Conservation (phyloP, 163 green algal genomes). For the Chlamydomonas reinhardtii region DNA sequence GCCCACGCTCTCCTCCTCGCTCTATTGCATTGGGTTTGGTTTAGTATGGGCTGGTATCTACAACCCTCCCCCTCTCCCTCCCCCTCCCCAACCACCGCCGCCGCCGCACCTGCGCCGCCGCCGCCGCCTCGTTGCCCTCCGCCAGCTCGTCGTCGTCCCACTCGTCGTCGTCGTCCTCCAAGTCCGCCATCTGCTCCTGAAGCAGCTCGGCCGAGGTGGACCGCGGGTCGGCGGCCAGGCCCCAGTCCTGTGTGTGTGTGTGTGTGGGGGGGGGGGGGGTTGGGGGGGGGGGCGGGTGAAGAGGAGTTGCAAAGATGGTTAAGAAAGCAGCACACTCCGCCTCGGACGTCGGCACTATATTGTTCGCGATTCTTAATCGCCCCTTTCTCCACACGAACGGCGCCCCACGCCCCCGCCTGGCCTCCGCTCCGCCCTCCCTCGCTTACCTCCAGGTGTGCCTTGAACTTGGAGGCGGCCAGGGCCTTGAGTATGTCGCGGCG, state of each 20-base stretch:
- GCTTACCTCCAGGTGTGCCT: constrained; percentile 31
- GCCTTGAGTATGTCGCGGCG: constrained; percentile 35
- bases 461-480: constrained; percentile 38
- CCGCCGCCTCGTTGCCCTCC: neutral
- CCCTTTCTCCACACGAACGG: too few relatives aligned
- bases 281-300: too few relatives aligned
- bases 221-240: neutral
- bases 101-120: neutral
- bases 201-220: neutral
- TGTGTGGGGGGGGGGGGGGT: neutral
- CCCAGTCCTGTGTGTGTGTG: neutral
- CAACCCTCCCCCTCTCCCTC: neutral
- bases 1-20: too few relatives aligned
- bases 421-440: too few relatives aligned
- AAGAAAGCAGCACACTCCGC: too few relatives aligned
- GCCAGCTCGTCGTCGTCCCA: neutral
- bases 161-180: neutral
- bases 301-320: too few relatives aligned
- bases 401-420: too few relatives aligned
- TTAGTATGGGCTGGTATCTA: too few relatives aligned
- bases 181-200: neutral
- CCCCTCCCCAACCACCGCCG: neutral
- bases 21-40: too few relatives aligned
- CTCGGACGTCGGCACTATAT: too few relatives aligned
- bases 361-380: too few relatives aligned